A percentile compares a stretch with the other conserved stretches of the same genome.
Conservation (phyloP, 371 early-diverging fungal species). For the Mycotypha africana region DNA sequence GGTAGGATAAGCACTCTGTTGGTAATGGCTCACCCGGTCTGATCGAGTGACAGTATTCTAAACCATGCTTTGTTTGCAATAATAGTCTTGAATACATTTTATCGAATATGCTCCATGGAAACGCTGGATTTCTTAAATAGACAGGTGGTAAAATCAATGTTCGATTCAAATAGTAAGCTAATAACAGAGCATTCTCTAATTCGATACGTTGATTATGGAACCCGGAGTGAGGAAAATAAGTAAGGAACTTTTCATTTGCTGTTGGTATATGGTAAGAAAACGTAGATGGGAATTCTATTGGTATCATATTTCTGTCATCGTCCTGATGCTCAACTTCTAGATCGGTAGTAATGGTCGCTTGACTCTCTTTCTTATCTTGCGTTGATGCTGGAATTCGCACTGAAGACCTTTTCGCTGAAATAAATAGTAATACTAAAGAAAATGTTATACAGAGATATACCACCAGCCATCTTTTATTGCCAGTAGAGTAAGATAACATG, state of each 20-base stretch:
- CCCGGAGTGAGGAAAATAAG: conserved; percentile 62
- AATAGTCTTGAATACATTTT: conserved; percentile 50
- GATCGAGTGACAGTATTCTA: conserved; percentile 45
- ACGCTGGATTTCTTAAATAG: conserved; percentile 52
- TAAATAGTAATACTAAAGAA: no score
- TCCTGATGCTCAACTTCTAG: no score
- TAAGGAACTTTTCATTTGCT: conserved; percentile 35
- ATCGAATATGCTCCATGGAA: conserved; percentile 49
- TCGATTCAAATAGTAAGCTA: conserved; percentile 52
- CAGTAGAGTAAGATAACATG: no score
- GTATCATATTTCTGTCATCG: no score
- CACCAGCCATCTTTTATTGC: no score
- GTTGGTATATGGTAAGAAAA: no score
- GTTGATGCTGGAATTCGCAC: no score
- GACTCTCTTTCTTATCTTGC: no score
- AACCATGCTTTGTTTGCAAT: conserved; percentile 51
- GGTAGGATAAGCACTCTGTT: conserved; percentile 52
- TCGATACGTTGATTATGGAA: conserved; percentile 60
- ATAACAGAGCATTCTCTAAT: conserved; percentile 53
- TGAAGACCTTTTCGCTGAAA: no score
- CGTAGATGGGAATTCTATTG: no score
- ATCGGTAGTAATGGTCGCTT: no score
- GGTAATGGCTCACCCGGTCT: conserved; percentile 38
- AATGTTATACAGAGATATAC: no score
- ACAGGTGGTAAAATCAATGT: conserved; percentile 54